These are phyloP conservation scores for Salisapilia sapeloensis DNA, from an alignment of 352 stramenopile genomes.

Conservation along the genomic window DNA sequence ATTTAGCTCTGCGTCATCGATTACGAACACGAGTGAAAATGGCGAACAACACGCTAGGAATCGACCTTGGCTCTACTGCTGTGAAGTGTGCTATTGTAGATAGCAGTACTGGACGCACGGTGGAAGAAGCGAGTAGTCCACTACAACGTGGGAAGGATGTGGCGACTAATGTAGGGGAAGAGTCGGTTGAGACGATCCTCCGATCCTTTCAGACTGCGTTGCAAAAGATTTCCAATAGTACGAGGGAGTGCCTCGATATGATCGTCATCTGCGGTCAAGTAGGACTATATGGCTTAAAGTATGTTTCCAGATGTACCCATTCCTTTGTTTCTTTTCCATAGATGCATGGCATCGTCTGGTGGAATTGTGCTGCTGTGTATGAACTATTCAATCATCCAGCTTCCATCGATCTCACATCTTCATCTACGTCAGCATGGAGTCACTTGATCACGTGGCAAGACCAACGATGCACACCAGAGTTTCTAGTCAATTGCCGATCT, in stretches of 20 bases:
- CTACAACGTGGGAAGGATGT: conserved; percentile 1
- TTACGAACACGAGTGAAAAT: no score
- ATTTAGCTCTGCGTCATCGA: no score
- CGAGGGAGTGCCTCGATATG: conserved; percentile 9
- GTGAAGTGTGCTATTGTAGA: conserved; percentile 57
- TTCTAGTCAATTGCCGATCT: conserved; percentile 16
- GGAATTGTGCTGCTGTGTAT: conserved; percentile 23
- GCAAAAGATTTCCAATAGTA: conserved; percentile 8
- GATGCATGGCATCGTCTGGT: conserved; percentile 81
- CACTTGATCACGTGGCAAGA: conserved; percentile 67
- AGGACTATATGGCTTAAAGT: not conserved
- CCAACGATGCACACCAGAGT: conserved; percentile 39
- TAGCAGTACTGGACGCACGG: not conserved
- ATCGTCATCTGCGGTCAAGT: conserved; percentile 65
- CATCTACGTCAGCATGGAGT: conserved; percentile 34
- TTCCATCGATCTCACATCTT: no score
- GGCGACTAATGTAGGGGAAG: conserved; percentile 8
- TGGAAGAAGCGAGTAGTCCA: not conserved
- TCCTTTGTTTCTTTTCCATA: conserved; percentile 5
- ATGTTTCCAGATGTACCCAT: not conserved
- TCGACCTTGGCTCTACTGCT: conserved; percentile 65
- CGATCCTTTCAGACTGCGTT: conserved; percentile 19
- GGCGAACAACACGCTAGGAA: conserved; percentile 8
- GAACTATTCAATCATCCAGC: conserved; percentile 6
- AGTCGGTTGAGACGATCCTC: conserved; percentile 29